phyloP scores from a whole-genome alignment of 306 rosid genomes.

The barrel medic (Medicago truncatula) region MtrunA17r5.0-ANR NC_053045.1:51900001-51900500 shows the following conservation, averaged over 20 bases:
- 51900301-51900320: conserved; percentile 78
- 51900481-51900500: conserved; percentile 42
- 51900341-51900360: background rate
- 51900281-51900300: conserved; percentile 66
- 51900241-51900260: conserved; percentile 68
- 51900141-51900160: conserved; percentile 55
- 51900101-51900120: conserved; percentile 62
- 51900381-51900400: conserved; percentile 43
- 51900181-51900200: conserved; percentile 64
- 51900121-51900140: conserved; percentile 53
- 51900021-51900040: conserved; percentile 51
- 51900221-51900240: conserved; percentile 62
- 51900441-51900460: conserved; percentile 44
- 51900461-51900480: conserved; percentile 73
- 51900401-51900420: conserved; percentile 49
- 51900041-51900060: conserved; percentile 35
- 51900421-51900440: conserved; percentile 48
- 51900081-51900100: conserved; percentile 51
- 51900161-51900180: conserved; percentile 47
- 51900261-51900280: conserved; percentile 68
- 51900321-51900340: conserved; percentile 40
- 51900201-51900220: conserved; percentile 77
- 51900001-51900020: conserved; percentile 49
- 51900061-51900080: conserved; percentile 55
- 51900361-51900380: conserved; percentile 50